A percentile compares a stretch with the other conserved stretches of the same genome.
Evolutionary conservation across 176 grass and related monocot genomes (phyloP).

Genomic region (Carex cristatella): DNA sequence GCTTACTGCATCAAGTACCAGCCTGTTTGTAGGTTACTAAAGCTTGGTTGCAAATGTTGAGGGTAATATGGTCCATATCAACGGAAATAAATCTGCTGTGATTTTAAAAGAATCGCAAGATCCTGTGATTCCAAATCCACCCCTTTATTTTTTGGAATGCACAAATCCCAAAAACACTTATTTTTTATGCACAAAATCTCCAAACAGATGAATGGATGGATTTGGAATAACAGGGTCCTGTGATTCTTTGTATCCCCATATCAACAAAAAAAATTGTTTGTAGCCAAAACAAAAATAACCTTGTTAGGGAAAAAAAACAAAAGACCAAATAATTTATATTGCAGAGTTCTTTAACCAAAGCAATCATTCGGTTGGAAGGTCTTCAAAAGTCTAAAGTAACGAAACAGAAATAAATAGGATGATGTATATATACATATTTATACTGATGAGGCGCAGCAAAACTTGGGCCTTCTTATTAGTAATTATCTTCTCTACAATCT

Average conservation of each 20-base stretch:
- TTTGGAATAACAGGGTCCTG: no score
- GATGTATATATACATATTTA: conserved; percentile 54
- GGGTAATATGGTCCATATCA: neutral
- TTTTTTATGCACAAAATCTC: no score
- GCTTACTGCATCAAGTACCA: conserved; percentile 13
- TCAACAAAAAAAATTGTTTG: neutral
- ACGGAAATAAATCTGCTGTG: neutral
- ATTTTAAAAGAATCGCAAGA: no score
- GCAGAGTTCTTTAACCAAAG: neutral
- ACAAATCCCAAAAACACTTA: no score
- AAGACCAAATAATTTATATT: neutral
- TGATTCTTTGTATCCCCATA: no score
- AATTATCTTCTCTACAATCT: conserved; percentile 66
- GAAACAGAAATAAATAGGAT: conserved; percentile 20
- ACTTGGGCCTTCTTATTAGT: conserved; percentile 52
- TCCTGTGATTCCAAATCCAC: no score
- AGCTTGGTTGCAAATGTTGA: neutral
- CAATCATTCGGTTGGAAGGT: neutral
- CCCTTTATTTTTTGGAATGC: no score
- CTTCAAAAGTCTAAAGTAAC: conserved; percentile 3
- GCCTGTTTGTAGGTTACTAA: neutral
- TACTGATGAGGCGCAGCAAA: conserved; percentile 68
- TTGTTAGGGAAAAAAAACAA: neutral
- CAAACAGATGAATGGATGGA: no score
- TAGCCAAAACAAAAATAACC: neutral